Base-by-base conservation (phyloP, 495 filamentous ascomycete species). In the Penicillium roqueforti region DNA sequence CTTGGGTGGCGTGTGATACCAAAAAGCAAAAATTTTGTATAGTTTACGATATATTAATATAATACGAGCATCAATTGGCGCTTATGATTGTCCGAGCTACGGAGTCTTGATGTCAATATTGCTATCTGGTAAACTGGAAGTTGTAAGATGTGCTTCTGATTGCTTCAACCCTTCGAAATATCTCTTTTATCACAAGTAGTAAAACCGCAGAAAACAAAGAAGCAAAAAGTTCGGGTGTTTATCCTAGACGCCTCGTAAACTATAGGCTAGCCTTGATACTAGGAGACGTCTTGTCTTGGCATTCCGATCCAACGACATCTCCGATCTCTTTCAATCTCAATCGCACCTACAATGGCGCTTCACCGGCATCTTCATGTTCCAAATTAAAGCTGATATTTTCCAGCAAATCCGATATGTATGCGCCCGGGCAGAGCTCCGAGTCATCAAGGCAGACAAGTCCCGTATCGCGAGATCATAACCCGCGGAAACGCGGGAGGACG, bases 401-500 rank as follows among this genome's bases (percentile, higher is more conserved):
- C 43, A 19, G 26, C 18, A 34, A 48, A 54, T 14, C 57, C 43
- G 34, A 60, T 14, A 60, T 67, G 63, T 61, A 64, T 47, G 37
- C 51, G 4, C 31, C 38, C 14, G 51, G 41, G 19, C 47, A 59
- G 19, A 64, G 54, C 18, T 54, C 56, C 0, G 53, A 34, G n/a
- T 59, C 55, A 16, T 64, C 61, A 19, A 53, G 63, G 38, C 58
- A 64, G 45, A 50, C 57, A 8, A 66, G 58, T 54, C 58, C 63
- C 8, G 44, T 45, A 18, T 66, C 64, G 3, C 61, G 56, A 47
- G 70, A 72, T 37, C 58, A 73, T 47, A 76, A 76, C 40, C 74
- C 78, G 18, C 71, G 76, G 22, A 81, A 81, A 64, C 71, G 78
- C 28, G 75, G 72, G 6, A 66, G 78, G 43, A 81, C 76, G 8